Percentiles rank a stretch among this genome's conserved stretches.
These are phyloP conservation scores for Athelia psychrophila DNA, from an alignment of 1,284 basidiomycete species.

Conservation along the genomic window DNA sequence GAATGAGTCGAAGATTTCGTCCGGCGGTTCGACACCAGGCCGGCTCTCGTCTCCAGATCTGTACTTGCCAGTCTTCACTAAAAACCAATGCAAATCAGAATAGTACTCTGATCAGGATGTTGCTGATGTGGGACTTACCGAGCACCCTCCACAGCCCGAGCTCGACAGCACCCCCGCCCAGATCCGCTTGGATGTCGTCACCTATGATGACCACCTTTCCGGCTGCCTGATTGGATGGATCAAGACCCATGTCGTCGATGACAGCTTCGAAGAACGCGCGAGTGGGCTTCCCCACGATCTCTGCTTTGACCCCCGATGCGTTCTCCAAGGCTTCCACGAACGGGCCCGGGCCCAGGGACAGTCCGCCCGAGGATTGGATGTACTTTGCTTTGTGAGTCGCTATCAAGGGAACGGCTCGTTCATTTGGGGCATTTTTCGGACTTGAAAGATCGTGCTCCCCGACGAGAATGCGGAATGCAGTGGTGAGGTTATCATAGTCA, in stretches of 20 bases:
- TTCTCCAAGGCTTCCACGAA: constrained; percentile 65
- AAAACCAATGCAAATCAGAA: neutral
- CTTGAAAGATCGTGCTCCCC: constrained; percentile 20
- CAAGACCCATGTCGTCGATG: constrained; percentile 40
- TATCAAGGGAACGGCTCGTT: constrained; percentile 43
- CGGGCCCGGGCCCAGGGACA: constrained; percentile 68
- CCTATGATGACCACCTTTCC: constrained; percentile 58
- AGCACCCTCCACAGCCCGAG: constrained; percentile 61
- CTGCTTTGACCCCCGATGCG: constrained; percentile 46
- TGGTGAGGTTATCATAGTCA: constrained; percentile 57
- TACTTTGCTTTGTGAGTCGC: constrained; percentile 58
- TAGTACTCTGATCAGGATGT: constrained; percentile 2
- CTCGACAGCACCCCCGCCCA: constrained; percentile 60
- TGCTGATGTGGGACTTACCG: too few species aligned
- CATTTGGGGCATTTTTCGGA: neutral
- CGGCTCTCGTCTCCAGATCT: constrained; percentile 51
- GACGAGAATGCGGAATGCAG: constrained; percentile 63
- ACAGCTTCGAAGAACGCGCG: constrained; percentile 58
- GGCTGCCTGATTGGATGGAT: constrained; percentile 9
- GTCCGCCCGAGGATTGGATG: constrained; percentile 40
- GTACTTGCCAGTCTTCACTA: constrained; percentile 67
- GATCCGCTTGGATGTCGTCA: constrained; percentile 65
- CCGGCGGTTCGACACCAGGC: constrained; percentile 37
- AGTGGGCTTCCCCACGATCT: constrained; percentile 66
- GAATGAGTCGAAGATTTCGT: constrained; percentile 53